A percentile compares a stretch with the other conserved stretches of the same genome.
Evolutionary conservation across 2,329 filamentous ascomycete genomes (phyloP).

Genomic region (Thermothelomyces thermophilus): DNA sequence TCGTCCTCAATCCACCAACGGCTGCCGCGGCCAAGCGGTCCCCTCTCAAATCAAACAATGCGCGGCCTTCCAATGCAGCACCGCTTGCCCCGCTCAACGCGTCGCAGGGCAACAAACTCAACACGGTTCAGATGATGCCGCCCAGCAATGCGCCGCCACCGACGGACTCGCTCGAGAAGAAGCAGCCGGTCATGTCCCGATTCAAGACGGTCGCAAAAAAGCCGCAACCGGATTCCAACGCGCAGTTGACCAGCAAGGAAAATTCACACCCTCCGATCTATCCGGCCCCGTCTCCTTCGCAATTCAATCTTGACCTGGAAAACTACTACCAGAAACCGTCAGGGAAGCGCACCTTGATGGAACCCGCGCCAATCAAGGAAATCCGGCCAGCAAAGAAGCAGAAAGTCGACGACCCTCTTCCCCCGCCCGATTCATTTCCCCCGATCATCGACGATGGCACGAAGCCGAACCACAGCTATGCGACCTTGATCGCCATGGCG

Average conservation of each 20-base stretch:
- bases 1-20: constrained; percentile 58
- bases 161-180: constrained; percentile 66
- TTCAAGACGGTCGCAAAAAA: constrained; percentile 53
- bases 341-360: constrained; percentile 59
- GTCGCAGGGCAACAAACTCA: constrained; percentile 53
- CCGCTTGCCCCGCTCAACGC: constrained; percentile 53
- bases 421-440: constrained; percentile 74
- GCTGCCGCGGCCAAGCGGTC: constrained; percentile 52
- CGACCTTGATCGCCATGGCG: constrained; percentile 92
- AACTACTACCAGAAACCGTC: constrained; percentile 47
- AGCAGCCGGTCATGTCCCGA: constrained; percentile 50
- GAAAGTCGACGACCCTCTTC: constrained; percentile 56
- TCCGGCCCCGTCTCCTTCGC: constrained; percentile 38
- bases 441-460: constrained; percentile 74
- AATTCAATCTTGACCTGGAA: constrained; percentile 46
- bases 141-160: constrained; percentile 47
- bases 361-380: constrained; percentile 68
- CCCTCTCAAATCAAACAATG: constrained; percentile 59
- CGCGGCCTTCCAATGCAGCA: constrained; percentile 52
- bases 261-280: constrained; percentile 48
- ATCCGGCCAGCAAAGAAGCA: constrained; percentile 60
- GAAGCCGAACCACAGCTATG: constrained; percentile 91
- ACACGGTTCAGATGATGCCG: constrained; percentile 61
- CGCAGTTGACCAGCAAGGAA: constrained; percentile 45
- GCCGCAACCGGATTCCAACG: constrained; percentile 37